Evolutionary conservation across 2,329 filamentous ascomycete species (phyloP), one percentile per base, ranked within the genome.

Genomic region (Tolypocladium ovalisporum): DNA sequence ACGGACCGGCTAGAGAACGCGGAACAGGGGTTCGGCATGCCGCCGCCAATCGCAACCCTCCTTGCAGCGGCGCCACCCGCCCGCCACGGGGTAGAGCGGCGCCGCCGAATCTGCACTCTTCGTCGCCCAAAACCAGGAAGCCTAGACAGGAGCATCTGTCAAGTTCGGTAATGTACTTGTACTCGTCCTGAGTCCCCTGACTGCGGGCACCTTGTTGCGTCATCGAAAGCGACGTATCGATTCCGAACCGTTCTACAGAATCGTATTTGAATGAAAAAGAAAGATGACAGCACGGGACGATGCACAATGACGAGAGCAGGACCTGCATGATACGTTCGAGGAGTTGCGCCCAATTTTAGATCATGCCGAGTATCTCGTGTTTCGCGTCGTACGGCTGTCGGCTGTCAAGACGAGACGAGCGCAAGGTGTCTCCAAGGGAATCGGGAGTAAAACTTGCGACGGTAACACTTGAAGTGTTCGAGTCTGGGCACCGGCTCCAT

Each of bases 11-110:
- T 44, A 52, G 35, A 54, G 32, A 27, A 35, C 55, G 58, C 55
- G 60, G 58, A 59, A 55, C 40, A 47, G 54, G 55, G 55, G 29
- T 17, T 35, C n/a, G 24, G 44, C 24, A 7, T 35, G 54, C 56
- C 55, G 44, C 52, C 32, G 42, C 58, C 57, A 60, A 59, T 57
- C 36, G 51, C 37, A 29, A 39, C 52, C 37, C 39, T 42, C 54
- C 24, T 24, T 56, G 29, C 49, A 22, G 24, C 57, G 53, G 52
- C 52, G 52, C 52, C 52, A 54, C 52, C 52, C 52, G 52, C 52
- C 32, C 34, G 51, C 51, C 51, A 52, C 51, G 32, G 32, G 34
- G 51, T 17, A 52, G 19, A n/a, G 19, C 17, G 44, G 47, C 17
- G 9, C 17, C 47, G 17, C 29, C 10, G 47, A 51, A 51, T 51